phyloP scores from a whole-genome alignment of 2,329 filamentous ascomycete genomes.

The Monosporascus sp. region DNA sequence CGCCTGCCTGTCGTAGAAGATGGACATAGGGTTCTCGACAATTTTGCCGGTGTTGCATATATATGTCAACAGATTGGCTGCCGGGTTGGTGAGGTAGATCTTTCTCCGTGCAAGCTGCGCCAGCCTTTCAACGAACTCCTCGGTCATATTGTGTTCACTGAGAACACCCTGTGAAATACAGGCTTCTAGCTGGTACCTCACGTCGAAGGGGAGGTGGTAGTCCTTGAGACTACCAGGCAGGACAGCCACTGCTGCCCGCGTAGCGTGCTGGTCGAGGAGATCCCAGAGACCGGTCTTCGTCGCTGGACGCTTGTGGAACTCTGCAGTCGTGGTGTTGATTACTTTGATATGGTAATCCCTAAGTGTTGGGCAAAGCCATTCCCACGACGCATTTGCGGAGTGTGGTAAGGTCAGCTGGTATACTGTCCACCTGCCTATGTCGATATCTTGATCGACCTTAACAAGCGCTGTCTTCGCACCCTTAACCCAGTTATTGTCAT shows the following conservation, averaged over 20 bases:
- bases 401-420: conserved; percentile 41
- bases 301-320: conserved; percentile 36
- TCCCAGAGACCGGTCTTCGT: conserved; percentile 34
- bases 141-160: conserved; percentile 67
- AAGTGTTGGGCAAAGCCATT: conserved; percentile 47
- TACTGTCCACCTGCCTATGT: conserved; percentile 53
- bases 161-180: conserved; percentile 78
- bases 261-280: conserved; percentile 28
- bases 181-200: conserved; percentile 88
- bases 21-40: conserved; percentile 63
- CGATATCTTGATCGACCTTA: conserved; percentile 34
- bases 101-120: conserved; percentile 30
- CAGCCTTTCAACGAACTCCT: conserved; percentile 62
- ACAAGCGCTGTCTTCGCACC: conserved; percentile 34
- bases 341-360: conserved; percentile 67
- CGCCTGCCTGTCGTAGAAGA: conserved; percentile 56
- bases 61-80: conserved; percentile 66
- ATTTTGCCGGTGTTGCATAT: conserved; percentile 58
- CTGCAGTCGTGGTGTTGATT: conserved; percentile 23
- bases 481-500: conserved; percentile 26
- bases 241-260: conserved; percentile 8
- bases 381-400: conserved; percentile 27
- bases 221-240: conserved; percentile 30
- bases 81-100: conserved; percentile 35
- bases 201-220: conserved; percentile 55